A percentile compares a stretch with the other conserved stretches of the same genome.
phyloP scores from a whole-genome alignment of 768 basidiomycete species.

The Mycena venus region DNA sequence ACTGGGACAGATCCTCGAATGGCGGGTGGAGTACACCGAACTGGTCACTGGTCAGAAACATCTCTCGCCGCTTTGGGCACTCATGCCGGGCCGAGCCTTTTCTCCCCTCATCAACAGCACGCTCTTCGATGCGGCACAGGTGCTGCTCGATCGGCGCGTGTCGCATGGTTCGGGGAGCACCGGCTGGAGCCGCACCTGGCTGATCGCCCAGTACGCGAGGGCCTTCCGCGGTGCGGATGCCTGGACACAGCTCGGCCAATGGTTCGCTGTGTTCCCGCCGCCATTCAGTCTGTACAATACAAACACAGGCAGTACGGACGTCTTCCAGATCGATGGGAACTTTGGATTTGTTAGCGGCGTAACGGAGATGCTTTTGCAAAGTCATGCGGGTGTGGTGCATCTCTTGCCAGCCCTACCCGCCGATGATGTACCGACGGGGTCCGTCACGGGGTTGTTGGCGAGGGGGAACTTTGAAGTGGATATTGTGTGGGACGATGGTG shows the following conservation, averaged over 20 bases:
- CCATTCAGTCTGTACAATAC: slow-evolving; percentile 10
- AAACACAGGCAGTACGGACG: background rate
- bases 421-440: slow-evolving; percentile 1
- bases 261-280: slow-evolving; percentile 6
- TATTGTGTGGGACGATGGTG: background rate
- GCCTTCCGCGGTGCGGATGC: slow-evolving; percentile 8
- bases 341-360: slow-evolving; percentile 14
- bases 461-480: slow-evolving; percentile 12
- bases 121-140: slow-evolving; percentile 4
- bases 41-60: background rate
- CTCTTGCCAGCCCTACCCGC: slow-evolving; percentile 1
- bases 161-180: slow-evolving; percentile 6
- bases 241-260: background rate
- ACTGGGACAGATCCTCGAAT: slow-evolving; percentile 12
- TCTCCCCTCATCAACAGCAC: slow-evolving; percentile 15
- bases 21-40: slow-evolving; percentile 10
- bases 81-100: slow-evolving; percentile 14
- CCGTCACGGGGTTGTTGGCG: slow-evolving; percentile 8
- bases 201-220: slow-evolving; percentile 8
- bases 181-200: slow-evolving; percentile 17
- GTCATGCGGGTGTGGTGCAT: slow-evolving; percentile 14
- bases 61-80: slow-evolving; percentile 13
- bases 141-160: slow-evolving; percentile 11
- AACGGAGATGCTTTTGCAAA: slow-evolving; percentile 16
- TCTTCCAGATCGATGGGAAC: slow-evolving; percentile 14